Percentiles rank a stretch among this genome's conserved stretches.
These are phyloP conservation scores for Groenewaldozyma sp. DNA, from an alignment of 1,139 yeast genomes.

Conservation along the genomic window DNA sequence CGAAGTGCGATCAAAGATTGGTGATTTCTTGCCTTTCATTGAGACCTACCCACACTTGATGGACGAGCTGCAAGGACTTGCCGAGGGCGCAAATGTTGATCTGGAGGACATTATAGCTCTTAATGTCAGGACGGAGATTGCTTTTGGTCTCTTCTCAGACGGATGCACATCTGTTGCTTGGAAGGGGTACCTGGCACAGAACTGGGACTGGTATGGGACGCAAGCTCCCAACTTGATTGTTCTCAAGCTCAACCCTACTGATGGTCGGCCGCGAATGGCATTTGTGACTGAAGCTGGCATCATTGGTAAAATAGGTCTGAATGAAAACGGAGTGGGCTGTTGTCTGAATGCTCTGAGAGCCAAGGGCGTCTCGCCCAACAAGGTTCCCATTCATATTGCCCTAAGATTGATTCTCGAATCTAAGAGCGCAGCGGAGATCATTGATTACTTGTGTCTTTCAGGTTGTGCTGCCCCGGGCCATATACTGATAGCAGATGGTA, in stretches of 20 bases:
- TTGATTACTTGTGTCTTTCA: constrained; percentile 13
- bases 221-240: constrained; percentile 23
- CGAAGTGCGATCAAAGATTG: constrained; percentile 17
- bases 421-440: constrained; percentile 22
- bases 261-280: constrained; percentile 20
- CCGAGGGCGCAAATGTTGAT: constrained; percentile 27
- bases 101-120: constrained; percentile 28
- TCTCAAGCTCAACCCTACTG: constrained; percentile 20
- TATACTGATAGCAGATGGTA: constrained; percentile 16
- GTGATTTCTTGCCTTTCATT: constrained; percentile 19
- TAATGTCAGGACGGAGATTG: constrained; percentile 30
- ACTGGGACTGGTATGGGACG: constrained; percentile 22
- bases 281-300: constrained; percentile 31
- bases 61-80: constrained; percentile 29
- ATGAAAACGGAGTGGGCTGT: constrained; percentile 28
- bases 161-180: constrained; percentile 28
- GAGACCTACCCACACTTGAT: constrained; percentile 21
- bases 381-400: constrained; percentile 29
- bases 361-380: constrained; percentile 21
- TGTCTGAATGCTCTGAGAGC: constrained; percentile 29
- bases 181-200: constrained; percentile 5
- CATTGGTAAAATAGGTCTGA: constrained; percentile 31
- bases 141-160: constrained; percentile 24
- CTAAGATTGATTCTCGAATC: constrained; percentile 27
- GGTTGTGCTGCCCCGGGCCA: constrained; percentile 21